A percentile compares a stretch with the other conserved stretches of the same genome.
Evolutionary conservation across 768 basidiomycete species (phyloP).

Genomic region (Tremella fuciformis): DNA sequence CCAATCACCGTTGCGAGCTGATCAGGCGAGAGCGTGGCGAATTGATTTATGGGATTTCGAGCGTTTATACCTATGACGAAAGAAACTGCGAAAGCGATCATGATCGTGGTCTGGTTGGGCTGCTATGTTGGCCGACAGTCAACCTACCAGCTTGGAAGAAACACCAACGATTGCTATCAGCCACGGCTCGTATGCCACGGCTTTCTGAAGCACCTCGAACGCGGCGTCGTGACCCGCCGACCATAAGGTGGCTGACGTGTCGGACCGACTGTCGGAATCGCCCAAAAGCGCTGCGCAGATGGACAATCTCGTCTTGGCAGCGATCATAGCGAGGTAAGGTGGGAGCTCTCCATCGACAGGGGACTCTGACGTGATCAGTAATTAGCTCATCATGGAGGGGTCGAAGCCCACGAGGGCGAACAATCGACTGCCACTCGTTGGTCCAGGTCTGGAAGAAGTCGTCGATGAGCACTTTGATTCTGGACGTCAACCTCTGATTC

Average conservation of each 20-base stretch:
- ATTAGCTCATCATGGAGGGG: too few relatives aligned
- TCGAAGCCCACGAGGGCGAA: too few relatives aligned
- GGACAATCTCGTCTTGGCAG: neutral
- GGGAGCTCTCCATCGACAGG: neutral
- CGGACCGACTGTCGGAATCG: neutral
- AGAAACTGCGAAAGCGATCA: neutral
- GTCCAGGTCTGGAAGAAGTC: too few relatives aligned
- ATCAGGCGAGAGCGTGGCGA: too few relatives aligned
- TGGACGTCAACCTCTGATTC: too few relatives aligned
- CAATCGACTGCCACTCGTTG: too few relatives aligned
- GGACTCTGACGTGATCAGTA: too few relatives aligned
- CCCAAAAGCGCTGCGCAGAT: slow-evolving; percentile 1
- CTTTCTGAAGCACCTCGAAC: neutral
- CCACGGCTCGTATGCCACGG: neutral
- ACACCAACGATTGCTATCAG: neutral
- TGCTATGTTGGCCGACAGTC: neutral
- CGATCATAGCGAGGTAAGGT: neutral
- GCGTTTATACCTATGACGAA: slow-evolving; percentile 6
- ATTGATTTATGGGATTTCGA: neutral
- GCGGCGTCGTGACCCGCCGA: neutral
- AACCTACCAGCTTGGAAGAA: neutral
- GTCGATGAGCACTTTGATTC: too few relatives aligned
- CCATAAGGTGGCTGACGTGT: neutral
- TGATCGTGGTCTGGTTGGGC: slow-evolving; percentile 2
- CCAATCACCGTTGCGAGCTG: too few relatives aligned